phyloP scores from a whole-genome alignment of 2,329 filamentous ascomycete species.

The Nemania abortiva region DNA sequence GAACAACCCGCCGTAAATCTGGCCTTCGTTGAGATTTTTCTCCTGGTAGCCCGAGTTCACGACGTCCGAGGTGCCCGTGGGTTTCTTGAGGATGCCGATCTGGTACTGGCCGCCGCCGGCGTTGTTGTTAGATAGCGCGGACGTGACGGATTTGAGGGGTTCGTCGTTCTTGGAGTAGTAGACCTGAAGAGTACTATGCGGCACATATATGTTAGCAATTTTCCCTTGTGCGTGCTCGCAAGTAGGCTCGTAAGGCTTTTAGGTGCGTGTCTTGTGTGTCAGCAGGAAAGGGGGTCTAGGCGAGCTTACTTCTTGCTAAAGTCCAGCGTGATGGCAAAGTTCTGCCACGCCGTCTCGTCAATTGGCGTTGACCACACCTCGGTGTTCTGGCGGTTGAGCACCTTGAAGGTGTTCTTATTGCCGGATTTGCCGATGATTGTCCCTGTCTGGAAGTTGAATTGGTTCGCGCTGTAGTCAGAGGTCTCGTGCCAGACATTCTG shows the following conservation, averaged over 20 bases:
- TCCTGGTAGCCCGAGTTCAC: conserved; percentile 64
- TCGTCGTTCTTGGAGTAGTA: conserved; percentile 66
- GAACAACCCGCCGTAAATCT: conserved; percentile 64
- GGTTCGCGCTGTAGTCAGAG: conserved; percentile 49
- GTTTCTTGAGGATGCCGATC: conserved; percentile 70
- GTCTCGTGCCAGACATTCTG: conserved; percentile 53
- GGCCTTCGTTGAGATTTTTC: conserved; percentile 60
- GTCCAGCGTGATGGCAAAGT: conserved; percentile 69
- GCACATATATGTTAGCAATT: conserved; percentile 1
- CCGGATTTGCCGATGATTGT: conserved; percentile 53
- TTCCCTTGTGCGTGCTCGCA: too few species aligned
- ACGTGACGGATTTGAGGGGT: conserved; percentile 61
- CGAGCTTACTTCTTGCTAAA: conserved; percentile 64
- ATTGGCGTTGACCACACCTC: conserved; percentile 58
- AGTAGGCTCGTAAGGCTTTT: too few species aligned
- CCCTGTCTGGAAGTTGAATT: conserved; percentile 53
- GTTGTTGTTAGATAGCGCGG: conserved; percentile 61
- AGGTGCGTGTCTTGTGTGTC: neutral
- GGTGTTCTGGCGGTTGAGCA: conserved; percentile 55
- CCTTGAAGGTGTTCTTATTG: conserved; percentile 57
- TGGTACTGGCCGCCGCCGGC: conserved; percentile 67
- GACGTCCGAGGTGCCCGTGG: conserved; percentile 63
- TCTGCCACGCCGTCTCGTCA: conserved; percentile 66
- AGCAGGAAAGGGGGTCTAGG: neutral
- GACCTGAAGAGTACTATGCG: conserved; percentile 63